A percentile compares a stretch with the other conserved stretches of the same genome.
These are phyloP conservation scores for Lignosus rhinocerotis DNA, from an alignment of 1,284 basidiomycete genomes.

Conservation along the genomic window DNA sequence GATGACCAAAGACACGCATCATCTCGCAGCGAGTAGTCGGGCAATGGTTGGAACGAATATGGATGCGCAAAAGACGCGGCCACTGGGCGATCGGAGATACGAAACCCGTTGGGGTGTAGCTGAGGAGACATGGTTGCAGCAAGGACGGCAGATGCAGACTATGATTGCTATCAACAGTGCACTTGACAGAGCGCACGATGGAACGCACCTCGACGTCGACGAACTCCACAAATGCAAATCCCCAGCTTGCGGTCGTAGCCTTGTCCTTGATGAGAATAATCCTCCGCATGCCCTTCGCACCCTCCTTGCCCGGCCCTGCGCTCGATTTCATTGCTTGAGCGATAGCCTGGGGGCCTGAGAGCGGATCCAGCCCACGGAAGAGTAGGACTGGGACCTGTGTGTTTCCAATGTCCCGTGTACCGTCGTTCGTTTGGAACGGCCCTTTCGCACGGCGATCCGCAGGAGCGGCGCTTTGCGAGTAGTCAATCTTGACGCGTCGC, in stretches of 20 bases:
- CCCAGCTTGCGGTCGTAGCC: conserved; percentile 80
- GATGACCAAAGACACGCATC: conserved; percentile 72
- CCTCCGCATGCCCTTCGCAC: conserved; percentile 81
- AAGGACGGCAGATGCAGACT: conserved; percentile 75
- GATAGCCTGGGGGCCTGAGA: conserved; percentile 85
- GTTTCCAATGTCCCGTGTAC: conserved; percentile 91
- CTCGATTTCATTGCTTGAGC: conserved; percentile 74
- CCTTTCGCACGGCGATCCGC: conserved; percentile 61
- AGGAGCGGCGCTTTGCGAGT: conserved; percentile 76
- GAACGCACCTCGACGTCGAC: conserved; percentile 71
- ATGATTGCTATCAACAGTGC: conserved; percentile 16
- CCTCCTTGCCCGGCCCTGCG: conserved; percentile 65
- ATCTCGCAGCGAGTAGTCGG: conserved; percentile 70
- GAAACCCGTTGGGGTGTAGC: conserved; percentile 84
- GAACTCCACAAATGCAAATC: conserved; percentile 92
- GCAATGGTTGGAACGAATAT: conserved; percentile 79
- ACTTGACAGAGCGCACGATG: not conserved
- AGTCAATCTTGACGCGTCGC: conserved; percentile 88
- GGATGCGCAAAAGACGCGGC: conserved; percentile 88
- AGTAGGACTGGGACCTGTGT: conserved; percentile 78
- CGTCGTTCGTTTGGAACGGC: conserved; percentile 77
- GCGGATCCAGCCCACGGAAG: conserved; percentile 83
- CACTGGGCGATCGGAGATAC: conserved; percentile 82
- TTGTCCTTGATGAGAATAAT: conserved; percentile 88
- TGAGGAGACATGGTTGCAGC: conserved; percentile 80